These are phyloP conservation scores for Zymoseptoria passerinii DNA, from an alignment of 2,329 filamentous ascomycete genomes.

Conservation along the genomic window DNA sequence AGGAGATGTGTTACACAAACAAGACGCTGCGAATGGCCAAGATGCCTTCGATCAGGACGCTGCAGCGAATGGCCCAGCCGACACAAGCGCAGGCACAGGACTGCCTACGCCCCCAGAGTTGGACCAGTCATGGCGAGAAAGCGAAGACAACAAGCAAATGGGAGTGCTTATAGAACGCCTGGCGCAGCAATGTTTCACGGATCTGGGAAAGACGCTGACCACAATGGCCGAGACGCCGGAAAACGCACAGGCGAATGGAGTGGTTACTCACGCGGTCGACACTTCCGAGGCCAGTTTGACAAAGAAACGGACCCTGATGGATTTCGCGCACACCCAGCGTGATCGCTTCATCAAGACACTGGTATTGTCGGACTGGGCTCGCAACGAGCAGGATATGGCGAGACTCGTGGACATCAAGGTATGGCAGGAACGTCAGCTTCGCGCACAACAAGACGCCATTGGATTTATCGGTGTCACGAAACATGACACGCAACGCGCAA, in stretches of 20 bases:
- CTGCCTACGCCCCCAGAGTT: slow-evolving; percentile 41
- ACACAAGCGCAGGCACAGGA: not conserved
- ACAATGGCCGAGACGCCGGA: slow-evolving; percentile 60
- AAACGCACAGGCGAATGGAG: slow-evolving; percentile 37
- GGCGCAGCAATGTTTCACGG: slow-evolving; percentile 74
- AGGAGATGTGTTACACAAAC: slow-evolving; percentile 13
- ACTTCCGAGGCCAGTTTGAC: slow-evolving; percentile 56
- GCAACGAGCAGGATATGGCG: slow-evolving; percentile 68
- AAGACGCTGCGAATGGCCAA: slow-evolving; percentile 9
- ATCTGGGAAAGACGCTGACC: slow-evolving; percentile 60
- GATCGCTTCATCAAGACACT: slow-evolving; percentile 88
- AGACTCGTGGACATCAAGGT: slow-evolving; percentile 79
- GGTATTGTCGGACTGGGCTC: slow-evolving; percentile 84
- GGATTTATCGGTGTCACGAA: slow-evolving; percentile 50
- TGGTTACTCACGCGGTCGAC: slow-evolving; percentile 38
- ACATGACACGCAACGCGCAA: slow-evolving; percentile 59
- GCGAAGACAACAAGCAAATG: slow-evolving; percentile 66
- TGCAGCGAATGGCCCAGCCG: slow-evolving; percentile 11
- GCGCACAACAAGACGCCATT: slow-evolving; percentile 16
- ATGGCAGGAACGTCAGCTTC: slow-evolving; percentile 52
- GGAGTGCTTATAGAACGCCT: slow-evolving; percentile 67
- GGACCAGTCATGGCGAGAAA: slow-evolving; percentile 53
- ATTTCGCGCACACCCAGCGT: slow-evolving; percentile 71
- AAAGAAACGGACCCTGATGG: slow-evolving; percentile 68
- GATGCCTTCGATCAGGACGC: slow-evolving; percentile 1